Evolutionary conservation across 1,139 yeast species (phyloP), one percentile per base, ranked within the genome.

Genomic region (Taphrina sp.): DNA sequence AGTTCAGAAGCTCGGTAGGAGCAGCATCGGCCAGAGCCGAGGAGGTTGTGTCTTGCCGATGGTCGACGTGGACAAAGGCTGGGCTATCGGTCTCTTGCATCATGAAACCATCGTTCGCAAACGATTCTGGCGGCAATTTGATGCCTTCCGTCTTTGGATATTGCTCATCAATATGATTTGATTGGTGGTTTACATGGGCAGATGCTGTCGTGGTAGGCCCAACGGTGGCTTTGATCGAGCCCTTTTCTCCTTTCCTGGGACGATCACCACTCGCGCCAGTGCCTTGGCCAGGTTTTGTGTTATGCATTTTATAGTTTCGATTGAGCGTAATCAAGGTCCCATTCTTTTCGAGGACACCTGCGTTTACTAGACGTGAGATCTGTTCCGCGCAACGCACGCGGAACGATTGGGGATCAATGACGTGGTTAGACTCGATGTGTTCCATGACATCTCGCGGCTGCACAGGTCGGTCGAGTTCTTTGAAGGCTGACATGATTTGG

Each of bases 61-160:
- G 31, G 12, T 26, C 31, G 10, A 43, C 37, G 34, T 49, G 54
- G 28, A 23, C 24, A 24, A 49, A 49, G 8, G 39, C 46, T 10
- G 54, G 54, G 14, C 46, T 38, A 4, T 49, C 54, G 2, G 54
- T 49, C 24, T 49, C 54, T 17, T 31, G 31, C 54, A 49, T 49
- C 14, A 16, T 24, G 17, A 49, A 49, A 5, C 54, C 54, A 39
- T 49, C 54, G 14, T 17, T 29, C 7, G n/a, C 35, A 10, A 46
- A 35, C 14, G 39, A 17, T 23, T 49, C 46, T 23, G 54, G 39
- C 16, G 54, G 54, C 16, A 49, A 33, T n/a, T 39, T 41, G 31
- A 49, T 49, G 1, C 54, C 54, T 12, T 33, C 45, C 26, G 34
- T 41, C 8, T 12, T 23, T 12, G 54, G 54, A 14, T 49, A 49